Base-by-base conservation (phyloP, 768 basidiomycete species). In the Panaeolus papilionaceus region DNA sequence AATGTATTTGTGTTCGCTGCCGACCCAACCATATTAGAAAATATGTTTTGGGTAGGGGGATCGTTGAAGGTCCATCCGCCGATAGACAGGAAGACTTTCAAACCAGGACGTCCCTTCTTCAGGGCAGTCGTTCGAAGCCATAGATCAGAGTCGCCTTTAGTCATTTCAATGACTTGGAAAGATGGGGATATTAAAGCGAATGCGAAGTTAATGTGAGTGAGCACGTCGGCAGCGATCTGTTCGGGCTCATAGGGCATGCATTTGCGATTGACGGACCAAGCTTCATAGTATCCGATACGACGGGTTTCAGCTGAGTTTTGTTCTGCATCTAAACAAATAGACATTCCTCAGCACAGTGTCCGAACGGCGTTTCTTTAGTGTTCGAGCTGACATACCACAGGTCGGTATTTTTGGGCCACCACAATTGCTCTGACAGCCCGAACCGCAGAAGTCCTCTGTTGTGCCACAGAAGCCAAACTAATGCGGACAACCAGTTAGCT, bases 61-160 rank as follows among this genome's bases (percentile, higher is more conserved):
- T 74, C 73, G 47, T 75, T 75, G 67, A 75, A 73, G 12, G 66
- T 70, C 75, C 75, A 75, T 9, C 75, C 75, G 23, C 76, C 76
- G 33, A 77, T 73, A 1, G 74, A 75, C 14, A 76, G 63, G 47
- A 70, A 75, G 20, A 73, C 72, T 45, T 73, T 74, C n/a, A 77
- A 67, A 4, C 69, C 67, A 12, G 70, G 71, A 38, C 74, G 72
- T 0, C 61, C 70, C 28, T 71, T 67, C 63, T 77, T 77, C 49
- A 76, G 47, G 9, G 70, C 72, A 3, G 75, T 73, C 6, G 71
- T 73, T 67, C 72, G 67, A 14, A 54, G 54, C 69, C 72, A 75
- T 12, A 76, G 71, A 40, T 51, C 26, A 38, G 69, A 62, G 39
- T 76, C 73, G 40, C 67, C 67, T 37, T 68, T 64, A 14, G 64